Conservation (phyloP, 2,329 filamentous ascomycete genomes). For the Diaporthe nobilis region DNA sequence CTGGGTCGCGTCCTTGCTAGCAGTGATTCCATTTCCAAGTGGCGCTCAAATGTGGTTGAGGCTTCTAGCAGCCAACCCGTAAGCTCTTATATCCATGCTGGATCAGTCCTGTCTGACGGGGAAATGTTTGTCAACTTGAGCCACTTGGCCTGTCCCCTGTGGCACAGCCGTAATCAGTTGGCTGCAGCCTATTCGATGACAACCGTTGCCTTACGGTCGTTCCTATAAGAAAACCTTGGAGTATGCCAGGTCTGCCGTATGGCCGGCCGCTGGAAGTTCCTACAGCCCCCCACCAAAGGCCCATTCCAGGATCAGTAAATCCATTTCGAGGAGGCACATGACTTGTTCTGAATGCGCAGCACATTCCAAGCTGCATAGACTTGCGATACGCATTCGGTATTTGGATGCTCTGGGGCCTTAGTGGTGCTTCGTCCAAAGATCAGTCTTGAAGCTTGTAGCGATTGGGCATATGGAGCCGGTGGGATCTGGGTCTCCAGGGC, state of each 20-base stretch:
- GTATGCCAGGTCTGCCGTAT: neutral
- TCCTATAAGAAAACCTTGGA: neutral
- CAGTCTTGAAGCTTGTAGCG: neutral
- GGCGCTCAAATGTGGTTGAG: neutral
- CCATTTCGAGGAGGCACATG: neutral
- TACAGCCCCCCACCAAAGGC: neutral
- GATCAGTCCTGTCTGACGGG: neutral
- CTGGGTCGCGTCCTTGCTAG: conserved; percentile 7
- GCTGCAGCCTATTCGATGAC: neutral
- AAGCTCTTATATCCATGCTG: neutral
- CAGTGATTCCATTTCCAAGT: conserved; percentile 12
- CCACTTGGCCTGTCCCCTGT: conserved; percentile 5
- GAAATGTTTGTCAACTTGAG: neutral
- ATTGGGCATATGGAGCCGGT: too few species aligned
- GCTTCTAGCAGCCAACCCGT: neutral
- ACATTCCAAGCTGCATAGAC: neutral
- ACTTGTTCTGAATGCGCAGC: neutral
- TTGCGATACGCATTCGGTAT: neutral
- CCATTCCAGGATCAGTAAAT: neutral
- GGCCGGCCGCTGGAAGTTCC: neutral
- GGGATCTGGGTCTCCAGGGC: neutral
- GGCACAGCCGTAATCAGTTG: neutral
- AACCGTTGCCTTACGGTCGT: neutral
- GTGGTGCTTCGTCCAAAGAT: neutral
- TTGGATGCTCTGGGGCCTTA: neutral